Conservation (phyloP, 352 stramenopile genomes). For the Stephanocyclus meneghinianus region DNA sequence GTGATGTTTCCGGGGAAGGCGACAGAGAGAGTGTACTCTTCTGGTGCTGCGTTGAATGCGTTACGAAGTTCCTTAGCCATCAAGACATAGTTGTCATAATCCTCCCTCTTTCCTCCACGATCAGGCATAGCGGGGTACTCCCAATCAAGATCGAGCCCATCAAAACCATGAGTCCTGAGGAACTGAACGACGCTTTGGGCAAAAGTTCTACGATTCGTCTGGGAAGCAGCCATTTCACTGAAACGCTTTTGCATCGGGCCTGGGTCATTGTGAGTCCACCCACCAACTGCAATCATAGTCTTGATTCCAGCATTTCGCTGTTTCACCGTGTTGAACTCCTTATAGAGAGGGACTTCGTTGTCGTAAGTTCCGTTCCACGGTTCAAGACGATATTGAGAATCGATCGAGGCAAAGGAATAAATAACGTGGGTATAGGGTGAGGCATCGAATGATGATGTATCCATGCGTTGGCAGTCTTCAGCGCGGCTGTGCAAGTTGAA, state of each 20-base stretch:
- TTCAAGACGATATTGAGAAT: constrained; percentile 54
- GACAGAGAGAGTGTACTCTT: constrained; percentile 51
- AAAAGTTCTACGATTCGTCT: constrained; percentile 54
- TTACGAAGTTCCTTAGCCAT: constrained; percentile 54
- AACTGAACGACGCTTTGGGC: constrained; percentile 56
- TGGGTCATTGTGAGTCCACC: constrained; percentile 64
- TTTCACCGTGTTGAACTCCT: constrained; percentile 64
- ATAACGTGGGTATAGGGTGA: constrained; percentile 55
- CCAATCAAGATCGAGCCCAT: constrained; percentile 68
- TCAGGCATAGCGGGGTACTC: constrained; percentile 52
- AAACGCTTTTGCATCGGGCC: constrained; percentile 62
- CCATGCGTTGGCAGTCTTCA: constrained; percentile 60
- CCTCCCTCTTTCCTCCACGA: constrained; percentile 47
- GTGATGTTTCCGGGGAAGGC: constrained; percentile 55
- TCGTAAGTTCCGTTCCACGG: constrained; percentile 60
- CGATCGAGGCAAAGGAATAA: constrained; percentile 68
- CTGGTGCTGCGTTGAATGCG: constrained; percentile 52
- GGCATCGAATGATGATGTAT: constrained; percentile 48
- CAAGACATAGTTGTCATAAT: constrained; percentile 66
- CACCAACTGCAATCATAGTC: constrained; percentile 64
- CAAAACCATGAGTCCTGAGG: constrained; percentile 61
- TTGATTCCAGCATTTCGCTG: constrained; percentile 53
- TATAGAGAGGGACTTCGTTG: constrained; percentile 62
- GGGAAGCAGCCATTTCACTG: constrained; percentile 40
- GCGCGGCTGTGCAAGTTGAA: constrained; percentile 36